Evolutionary conservation across 345 rosid genomes (phyloP), one percentile per base, ranked within the genome.

Genomic region (Hibiscus trionum): DNA sequence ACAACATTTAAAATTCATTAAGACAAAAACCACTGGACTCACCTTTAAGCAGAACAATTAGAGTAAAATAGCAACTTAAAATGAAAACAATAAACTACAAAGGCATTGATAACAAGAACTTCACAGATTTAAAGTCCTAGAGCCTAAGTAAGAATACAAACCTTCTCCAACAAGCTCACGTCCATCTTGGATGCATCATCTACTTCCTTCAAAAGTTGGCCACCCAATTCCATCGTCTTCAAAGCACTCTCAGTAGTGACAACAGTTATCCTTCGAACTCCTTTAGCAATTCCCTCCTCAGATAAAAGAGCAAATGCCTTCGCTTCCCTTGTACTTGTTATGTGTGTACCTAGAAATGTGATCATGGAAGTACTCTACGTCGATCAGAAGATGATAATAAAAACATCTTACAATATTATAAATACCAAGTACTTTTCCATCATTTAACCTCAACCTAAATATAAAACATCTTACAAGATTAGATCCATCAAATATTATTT

Each of bases 261-360:
- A 71, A 94, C 99, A 80, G 97, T 90, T 81, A 95, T 81, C 78
- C 98, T 87, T 55, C 97, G 74, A 42, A 95, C 79, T 75, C 98
- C 97, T 86, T 89, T 93, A 61, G 96, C 94, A 80, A 95, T 89
- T 50, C 94, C 98, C 86, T 95, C 97, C 87, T 95, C 96, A 1
- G 97, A 87, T 71, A 93, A 80, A 81, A 95, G 93, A 81, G 96
- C 99, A 75, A 95, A 95, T 44, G 91, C 93, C 78, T 89, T 88
- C 16, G 99, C 98, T 81, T 95, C 98, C 15, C 84, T 82, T 2
- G 97, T 95, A 72, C 93, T 95, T 81, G 94, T 76, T 77, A 95
- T 81, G 80, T 92, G 98, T 19, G 97, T 95, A 21, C 29, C 68
- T 35, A 4, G 15, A 37, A 62, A n/a, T 63, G 16, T 63, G 50